These are phyloP conservation scores for Colletotrichum sp. DNA, from an alignment of 2,329 filamentous ascomycete species.

Conservation along the genomic window DNA sequence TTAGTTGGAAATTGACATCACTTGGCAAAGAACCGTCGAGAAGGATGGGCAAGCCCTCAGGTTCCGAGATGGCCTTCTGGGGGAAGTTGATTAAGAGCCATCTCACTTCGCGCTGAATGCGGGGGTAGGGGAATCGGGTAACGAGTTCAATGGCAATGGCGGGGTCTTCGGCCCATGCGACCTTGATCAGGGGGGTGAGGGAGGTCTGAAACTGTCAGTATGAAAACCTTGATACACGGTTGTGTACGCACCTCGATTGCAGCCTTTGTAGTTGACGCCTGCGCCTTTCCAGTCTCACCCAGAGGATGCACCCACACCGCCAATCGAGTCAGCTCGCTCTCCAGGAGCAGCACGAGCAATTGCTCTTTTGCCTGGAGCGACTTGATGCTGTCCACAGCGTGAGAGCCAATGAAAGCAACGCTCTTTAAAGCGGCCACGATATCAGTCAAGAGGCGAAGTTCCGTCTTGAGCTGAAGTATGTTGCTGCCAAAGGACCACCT, in stretches of 20 bases:
- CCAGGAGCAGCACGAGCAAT: constrained; percentile 78
- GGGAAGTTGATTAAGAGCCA: constrained; percentile 83
- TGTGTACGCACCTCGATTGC: constrained; percentile 39
- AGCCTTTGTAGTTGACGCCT: constrained; percentile 11
- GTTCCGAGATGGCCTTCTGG: constrained; percentile 79
- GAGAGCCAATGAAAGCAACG: constrained; percentile 64
- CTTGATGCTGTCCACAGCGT: constrained; percentile 59
- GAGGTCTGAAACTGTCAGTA: constrained; percentile 46
- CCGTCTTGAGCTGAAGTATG: constrained; percentile 89
- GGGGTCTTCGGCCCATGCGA: constrained; percentile 87
- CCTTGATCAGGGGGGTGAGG: constrained; percentile 70
- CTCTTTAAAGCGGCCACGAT: constrained; percentile 70
- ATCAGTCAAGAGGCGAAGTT: constrained; percentile 81
- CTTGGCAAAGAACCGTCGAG: constrained; percentile 77
- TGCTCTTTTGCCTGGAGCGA: constrained; percentile 81
- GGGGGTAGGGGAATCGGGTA: constrained; percentile 77
- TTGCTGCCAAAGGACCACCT: constrained; percentile 97
- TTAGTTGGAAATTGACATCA: constrained; percentile 85
- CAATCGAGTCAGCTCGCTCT: constrained; percentile 83
- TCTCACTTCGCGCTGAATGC: constrained; percentile 77
- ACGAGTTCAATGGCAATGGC: constrained; percentile 86
- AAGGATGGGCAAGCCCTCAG: constrained; percentile 83
- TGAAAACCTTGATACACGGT: not conserved
- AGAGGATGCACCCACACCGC: constrained; percentile 90
- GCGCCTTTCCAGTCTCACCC: constrained; percentile 49